These are phyloP conservation scores for Verticillium klebahnii DNA, from an alignment of 2,329 filamentous ascomycete species.

Conservation along the genomic window DNA sequence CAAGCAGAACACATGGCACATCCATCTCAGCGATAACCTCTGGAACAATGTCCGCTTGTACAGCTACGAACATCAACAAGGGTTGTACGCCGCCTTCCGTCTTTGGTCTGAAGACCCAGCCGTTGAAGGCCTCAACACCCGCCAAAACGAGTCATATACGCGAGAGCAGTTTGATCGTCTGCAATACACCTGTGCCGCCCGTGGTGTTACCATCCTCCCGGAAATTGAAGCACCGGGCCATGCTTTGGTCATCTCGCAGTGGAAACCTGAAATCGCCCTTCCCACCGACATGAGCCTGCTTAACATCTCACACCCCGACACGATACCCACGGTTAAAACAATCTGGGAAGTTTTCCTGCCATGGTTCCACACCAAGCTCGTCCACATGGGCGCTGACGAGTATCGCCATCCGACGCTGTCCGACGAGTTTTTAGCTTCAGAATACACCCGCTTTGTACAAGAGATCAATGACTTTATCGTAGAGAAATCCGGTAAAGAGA, in stretches of 20 bases:
- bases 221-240: slow-evolving; percentile 53
- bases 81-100: slow-evolving; percentile 41
- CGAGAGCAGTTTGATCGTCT: slow-evolving; percentile 39
- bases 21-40: slow-evolving; percentile 44
- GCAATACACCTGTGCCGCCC: slow-evolving; percentile 41
- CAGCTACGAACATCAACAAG: slow-evolving; percentile 37
- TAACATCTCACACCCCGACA: slow-evolving; percentile 47
- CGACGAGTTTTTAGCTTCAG: slow-evolving; percentile 32
- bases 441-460: slow-evolving; percentile 44
- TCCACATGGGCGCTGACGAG: slow-evolving; percentile 51
- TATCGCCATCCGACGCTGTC: slow-evolving; percentile 32
- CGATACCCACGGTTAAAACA: slow-evolving; percentile 41
- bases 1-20: slow-evolving; percentile 44
- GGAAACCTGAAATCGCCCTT: slow-evolving; percentile 48
- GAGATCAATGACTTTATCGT: slow-evolving; percentile 40
- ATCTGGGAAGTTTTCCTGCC: slow-evolving; percentile 49
- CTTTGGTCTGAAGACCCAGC: slow-evolving; percentile 26
- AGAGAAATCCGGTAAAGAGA: slow-evolving; percentile 34
- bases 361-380: slow-evolving; percentile 49
- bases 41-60: slow-evolving; percentile 41
- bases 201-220: slow-evolving; percentile 48
- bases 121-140: slow-evolving; percentile 14
- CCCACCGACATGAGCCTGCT: slow-evolving; percentile 41
- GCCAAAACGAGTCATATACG: slow-evolving; percentile 17
- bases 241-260: slow-evolving; percentile 46